Evolutionary conservation across 1,284 basidiomycete genomes (phyloP).

Genomic region (Meripilus lineatus): DNA sequence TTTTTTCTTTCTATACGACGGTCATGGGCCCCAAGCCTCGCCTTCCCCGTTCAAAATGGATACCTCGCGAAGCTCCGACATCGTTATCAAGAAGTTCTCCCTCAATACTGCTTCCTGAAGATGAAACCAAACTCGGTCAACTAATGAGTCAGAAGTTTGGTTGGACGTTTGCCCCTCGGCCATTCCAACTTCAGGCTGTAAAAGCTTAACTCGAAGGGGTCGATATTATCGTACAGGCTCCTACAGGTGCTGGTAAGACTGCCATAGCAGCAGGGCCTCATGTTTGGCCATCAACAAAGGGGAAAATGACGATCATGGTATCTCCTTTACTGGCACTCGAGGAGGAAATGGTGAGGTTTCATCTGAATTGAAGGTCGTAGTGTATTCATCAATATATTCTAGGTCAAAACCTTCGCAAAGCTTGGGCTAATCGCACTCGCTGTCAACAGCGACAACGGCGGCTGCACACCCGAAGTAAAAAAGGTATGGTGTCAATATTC

Average conservation of each 20-base stretch:
- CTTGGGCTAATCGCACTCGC: constrained; percentile 27
- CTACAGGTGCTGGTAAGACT: constrained; percentile 32
- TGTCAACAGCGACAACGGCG: constrained; percentile 30
- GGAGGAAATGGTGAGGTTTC: constrained; percentile 31
- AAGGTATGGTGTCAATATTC: constrained; percentile 15
- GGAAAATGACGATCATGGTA: constrained; percentile 29
- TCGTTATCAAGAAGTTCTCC: too few relatives aligned
- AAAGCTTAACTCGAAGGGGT: constrained; percentile 20
- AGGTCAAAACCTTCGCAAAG: constrained; percentile 27
- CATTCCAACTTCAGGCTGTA: constrained; percentile 15
- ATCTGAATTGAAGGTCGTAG: too few relatives aligned
- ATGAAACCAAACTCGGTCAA: too few relatives aligned
- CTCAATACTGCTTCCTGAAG: too few relatives aligned
- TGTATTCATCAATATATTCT: not conserved
- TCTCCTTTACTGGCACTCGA: constrained; percentile 34
- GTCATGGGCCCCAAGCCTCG: too few relatives aligned
- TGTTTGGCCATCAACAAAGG: constrained; percentile 16
- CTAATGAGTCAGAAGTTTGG: too few relatives aligned
- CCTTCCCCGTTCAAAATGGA: too few relatives aligned
- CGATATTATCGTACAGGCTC: constrained; percentile 31
- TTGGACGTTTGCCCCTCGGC: constrained; percentile 7
- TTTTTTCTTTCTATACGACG: too few relatives aligned
- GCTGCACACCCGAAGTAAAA: constrained; percentile 18
- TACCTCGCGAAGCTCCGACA: too few relatives aligned
- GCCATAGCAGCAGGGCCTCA: constrained; percentile 29